These are phyloP conservation scores for Vaccinium darrowii DNA, from an alignment of 148 eudicot genomes.

Conservation along the genomic window DNA sequence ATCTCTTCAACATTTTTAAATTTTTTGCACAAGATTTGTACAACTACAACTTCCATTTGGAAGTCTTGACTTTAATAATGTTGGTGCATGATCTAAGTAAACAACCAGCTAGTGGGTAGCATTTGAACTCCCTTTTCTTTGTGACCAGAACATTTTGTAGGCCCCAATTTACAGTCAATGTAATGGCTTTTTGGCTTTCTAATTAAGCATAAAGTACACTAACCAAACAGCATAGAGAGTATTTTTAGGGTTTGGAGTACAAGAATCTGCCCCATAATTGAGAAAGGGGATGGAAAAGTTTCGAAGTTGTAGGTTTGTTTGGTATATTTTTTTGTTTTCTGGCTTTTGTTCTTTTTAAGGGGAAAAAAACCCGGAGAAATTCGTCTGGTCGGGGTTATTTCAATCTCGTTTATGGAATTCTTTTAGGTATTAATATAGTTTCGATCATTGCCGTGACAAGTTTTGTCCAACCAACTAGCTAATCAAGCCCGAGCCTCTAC, in stretches of 20 bases:
- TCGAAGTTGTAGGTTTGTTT: not conserved
- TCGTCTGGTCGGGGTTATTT: not conserved
- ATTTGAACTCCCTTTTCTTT: conserved; percentile 21
- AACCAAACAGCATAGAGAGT: not conserved
- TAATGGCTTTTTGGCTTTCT: conserved; percentile 22
- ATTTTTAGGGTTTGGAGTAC: not conserved
- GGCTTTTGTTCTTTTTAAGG: not conserved
- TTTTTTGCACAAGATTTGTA: conserved; percentile 2
- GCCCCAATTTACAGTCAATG: conserved; percentile 21
- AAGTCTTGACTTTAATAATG: not conserved
- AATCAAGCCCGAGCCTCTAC: not conserved
- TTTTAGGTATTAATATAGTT: not conserved
- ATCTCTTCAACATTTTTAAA: not conserved
- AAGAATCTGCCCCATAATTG: conserved; percentile 4
- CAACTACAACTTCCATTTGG: not conserved
- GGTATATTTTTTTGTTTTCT: not conserved
- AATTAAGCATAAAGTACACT: not conserved
- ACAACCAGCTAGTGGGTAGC: conserved; percentile 32
- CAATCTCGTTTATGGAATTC: not conserved
- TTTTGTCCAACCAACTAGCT: not conserved
- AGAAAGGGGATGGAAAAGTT: not conserved
- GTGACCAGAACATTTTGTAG: conserved; percentile 7
- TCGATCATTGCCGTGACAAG: not conserved
- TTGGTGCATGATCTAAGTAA: conserved; percentile 19
- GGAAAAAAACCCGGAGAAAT: not conserved